Base-by-base conservation (phyloP, 257 asterid species). In the Fraxinus cuspidata region DNA sequence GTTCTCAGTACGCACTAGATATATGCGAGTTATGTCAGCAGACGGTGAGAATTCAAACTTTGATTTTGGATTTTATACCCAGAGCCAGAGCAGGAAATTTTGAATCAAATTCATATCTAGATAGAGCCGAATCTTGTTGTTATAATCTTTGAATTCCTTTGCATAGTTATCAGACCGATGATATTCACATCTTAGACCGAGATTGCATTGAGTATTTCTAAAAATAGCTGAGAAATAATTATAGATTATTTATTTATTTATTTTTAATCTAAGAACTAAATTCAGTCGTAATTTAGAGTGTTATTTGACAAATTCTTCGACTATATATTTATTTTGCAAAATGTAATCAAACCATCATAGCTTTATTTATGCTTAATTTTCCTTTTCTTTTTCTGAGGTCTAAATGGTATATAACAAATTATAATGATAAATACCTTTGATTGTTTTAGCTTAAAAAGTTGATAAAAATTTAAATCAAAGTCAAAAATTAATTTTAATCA, bases 1-100 rank as follows among this genome's bases (percentile, higher is more conserved):
- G 60, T 51, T 18, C 60, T 19, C 60, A 51, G 8, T 4, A 51
- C 60, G 7, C 0, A 49, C 58, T 49, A 10, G 15, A 40, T 40
- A 11, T 9, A 40, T 11, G 47, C 3, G 47, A 40, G 47, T 11
- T 38, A 77, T 74, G 80, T 78, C 82, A 74, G 77, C 82, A 69
- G 63, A 13, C 8, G 84, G 74, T 76, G 74, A 47, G 23, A 60
- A 21, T 44, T 47, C 29, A 1, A 66, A 31, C 42, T 38, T 74
- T 71, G 63, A 53, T 53, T 53, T 53, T 53, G 64, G 56, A 47
- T 47, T 47, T 60, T 56, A 35, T 29, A 56, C 60, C 8, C 4
- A 49, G 13, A 32, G 32, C 37, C 4, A 49, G 13, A 32, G 32
- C 37, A 74, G 49, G 40, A 77, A 77, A 34, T 31, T 34, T n/a